phyloP scores from a whole-genome alignment of 495 filamentous ascomycete genomes.

The Parmelia sp. region DNA sequence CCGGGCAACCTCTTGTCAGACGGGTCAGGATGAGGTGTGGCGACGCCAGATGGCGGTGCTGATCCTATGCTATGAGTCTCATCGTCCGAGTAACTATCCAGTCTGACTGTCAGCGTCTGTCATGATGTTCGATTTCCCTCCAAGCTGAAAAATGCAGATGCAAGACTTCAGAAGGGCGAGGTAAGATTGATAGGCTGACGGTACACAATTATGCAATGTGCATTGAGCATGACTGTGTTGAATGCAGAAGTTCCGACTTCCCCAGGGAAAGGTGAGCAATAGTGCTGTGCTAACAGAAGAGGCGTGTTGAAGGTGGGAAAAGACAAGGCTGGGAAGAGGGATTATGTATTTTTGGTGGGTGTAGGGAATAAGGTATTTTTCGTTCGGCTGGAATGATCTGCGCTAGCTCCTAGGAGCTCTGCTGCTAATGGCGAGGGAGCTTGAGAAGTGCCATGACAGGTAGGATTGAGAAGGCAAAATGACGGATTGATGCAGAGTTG shows the following conservation, averaged over 20 bases:
- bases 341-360: neutral
- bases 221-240: neutral
- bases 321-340: neutral
- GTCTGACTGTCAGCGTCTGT: conserved; percentile 15
- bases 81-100: conserved; percentile 47
- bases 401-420: neutral
- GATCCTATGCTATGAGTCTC: conserved; percentile 70
- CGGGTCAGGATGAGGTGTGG: conserved; percentile 82
- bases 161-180: neutral
- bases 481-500: neutral
- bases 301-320: neutral
- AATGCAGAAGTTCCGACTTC: no score
- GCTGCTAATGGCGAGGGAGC: neutral
- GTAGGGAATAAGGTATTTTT: neutral
- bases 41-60: conserved; percentile 73
- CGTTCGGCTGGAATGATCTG: neutral
- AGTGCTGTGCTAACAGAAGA: neutral
- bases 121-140: neutral
- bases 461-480: neutral
- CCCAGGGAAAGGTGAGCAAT: neutral
- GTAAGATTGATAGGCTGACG: neutral
- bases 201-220: neutral
- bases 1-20: conserved; percentile 85
- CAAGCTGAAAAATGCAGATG: neutral
- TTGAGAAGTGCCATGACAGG: neutral